Base-by-base conservation (phyloP, 768 basidiomycete species). In the Agrocybe chaxingu region DNA sequence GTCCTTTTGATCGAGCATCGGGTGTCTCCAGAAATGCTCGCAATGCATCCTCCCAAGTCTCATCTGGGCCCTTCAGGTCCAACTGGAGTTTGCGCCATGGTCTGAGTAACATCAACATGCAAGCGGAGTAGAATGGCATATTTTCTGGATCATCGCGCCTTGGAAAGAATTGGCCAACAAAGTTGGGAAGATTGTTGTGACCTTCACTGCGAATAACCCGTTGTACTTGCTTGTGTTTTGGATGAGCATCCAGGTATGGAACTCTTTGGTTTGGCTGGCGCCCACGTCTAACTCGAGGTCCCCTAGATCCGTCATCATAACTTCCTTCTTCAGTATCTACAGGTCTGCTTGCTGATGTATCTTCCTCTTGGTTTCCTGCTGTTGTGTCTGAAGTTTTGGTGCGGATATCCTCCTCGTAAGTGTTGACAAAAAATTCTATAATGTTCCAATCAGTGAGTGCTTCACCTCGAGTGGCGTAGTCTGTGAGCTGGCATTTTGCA, bases 121-220 rank as follows among this genome's bases (percentile, higher is more conserved):
- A 59, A 4, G 74, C 73, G 33, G 58, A 69, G 40, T 73, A 78
- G 8, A 71, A 65, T 0, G 52, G 29, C 1, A 55, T 33, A 2
- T 31, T 33, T 0, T 61, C 59, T 1, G 42, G 12, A 19, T 70
- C 61, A 47, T 74, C 57, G 0, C 46, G 7, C 0, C 55, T 30
- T 1, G 73, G 70, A 45, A 76, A 71, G 13, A 55, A 72, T 0
- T 43, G 57, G 0, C 75, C 75, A n/a, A 73, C 54, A 44, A 77
- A 64, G 33, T 70, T 67, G 0, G 70, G 69, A 0, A 75, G 38
- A 0, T 47, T 72, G 7, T 66, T 61, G 42, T 76, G 73, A 0
- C 60, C 55, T 1, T 10, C 1, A 2, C 32, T 24, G 4, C 61
- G 59, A 0, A 59, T n/a, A 1, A 70, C 49, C 0, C 64, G 34